Evolutionary conservation across 352 stramenopile genomes (phyloP), one percentile per base, ranked within the genome.

Genomic region (Pythium oligandrum): DNA sequence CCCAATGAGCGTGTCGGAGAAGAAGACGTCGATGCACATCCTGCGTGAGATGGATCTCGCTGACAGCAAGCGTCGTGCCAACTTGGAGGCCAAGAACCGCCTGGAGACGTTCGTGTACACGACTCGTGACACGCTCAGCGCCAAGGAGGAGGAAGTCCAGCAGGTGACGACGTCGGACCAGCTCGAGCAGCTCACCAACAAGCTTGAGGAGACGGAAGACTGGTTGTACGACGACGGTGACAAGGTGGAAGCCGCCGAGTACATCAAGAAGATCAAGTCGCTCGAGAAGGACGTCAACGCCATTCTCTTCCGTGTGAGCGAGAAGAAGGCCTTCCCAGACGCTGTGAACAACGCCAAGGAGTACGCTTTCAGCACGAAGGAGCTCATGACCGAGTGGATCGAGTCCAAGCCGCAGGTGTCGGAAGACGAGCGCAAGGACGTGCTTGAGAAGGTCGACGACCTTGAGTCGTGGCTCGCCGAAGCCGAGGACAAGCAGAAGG

Each of bases 151-250:
- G 11, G 71, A 85, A 50, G 68, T 88, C 11, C 83, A 95, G 48
- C 46, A 80, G 11, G 71, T 98, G 55, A 80, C 70, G 44, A 79
- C 83, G 17, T 71, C 96, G 1, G 86, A 96, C 44, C 86, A 98
- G 61, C 70, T 94, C 9, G 87, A 96, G 51, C 68, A 81, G 12
- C 59, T 98, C 33, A 51, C 64, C 31, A 70, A 76, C 31, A 73
- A 83, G 55, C 70, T 94, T 0, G 73, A 86, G 36, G 84, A 90
- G 54, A 89, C 83, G 4, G 87, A 97, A 59, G 88, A 97, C 37
- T 98, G 94, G 93, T 66, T 98, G 50, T 96, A 96, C 63, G 88
- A 97, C 42, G 90, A 97, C 38, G 90, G 86, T 44, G 93, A 95
- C 51, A 84, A 88, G 64, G 87, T 90, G 12, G 85, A 92, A 17